Evolutionary conservation across 805 yeast species (phyloP), one percentile per base, ranked within the genome.

Genomic region (Grigorovia jiainica): DNA sequence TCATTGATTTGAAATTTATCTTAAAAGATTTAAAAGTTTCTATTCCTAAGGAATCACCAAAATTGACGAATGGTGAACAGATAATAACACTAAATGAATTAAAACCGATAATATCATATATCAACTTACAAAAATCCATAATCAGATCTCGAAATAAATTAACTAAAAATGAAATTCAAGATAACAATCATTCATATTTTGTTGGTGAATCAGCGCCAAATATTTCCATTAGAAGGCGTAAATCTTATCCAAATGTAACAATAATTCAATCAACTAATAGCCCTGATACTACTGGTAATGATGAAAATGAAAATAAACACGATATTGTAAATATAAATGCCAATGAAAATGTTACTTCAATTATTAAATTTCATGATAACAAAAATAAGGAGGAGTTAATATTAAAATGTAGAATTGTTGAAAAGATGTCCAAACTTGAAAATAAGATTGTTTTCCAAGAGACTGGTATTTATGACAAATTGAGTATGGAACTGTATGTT

Each of bases 1-100:
- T 83, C 23, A 68, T 83, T 44, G 85, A 82, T 55, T 69, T 79
- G 47, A 80, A 75, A 47, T 68, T 83, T 21, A 76, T 75, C 43
- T 78, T 83, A 52, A 69, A 67, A 44, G 82, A 82, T 48, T 58
- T 82, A 44, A 76, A 70, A 47, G 86, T 85, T 0, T 63, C 66
- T 4, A 57, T 72, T 35, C 86, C 77, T 3, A 42, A 72, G 0
- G 53, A 60, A 55, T 70, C 71, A 34, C 75, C 86, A 4, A 67
- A 66, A 3, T 60, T 73, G 48, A 72, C 84, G 1, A 70, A 73
- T 1, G 71, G 73, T 0, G 68, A 73, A 25, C 76, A 79, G 13
- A 78, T 79, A 42, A 62, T 82, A 6, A 68, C 80, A 1, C 58
- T 76, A 39, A 75, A 76, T 15, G 80, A 80, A 50, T 60, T 82